Percentiles rank a stretch among this genome's conserved stretches.
Conservation (phyloP, 495 filamentous ascomycete genomes). For the Trichocladium antarcticum region DNA sequence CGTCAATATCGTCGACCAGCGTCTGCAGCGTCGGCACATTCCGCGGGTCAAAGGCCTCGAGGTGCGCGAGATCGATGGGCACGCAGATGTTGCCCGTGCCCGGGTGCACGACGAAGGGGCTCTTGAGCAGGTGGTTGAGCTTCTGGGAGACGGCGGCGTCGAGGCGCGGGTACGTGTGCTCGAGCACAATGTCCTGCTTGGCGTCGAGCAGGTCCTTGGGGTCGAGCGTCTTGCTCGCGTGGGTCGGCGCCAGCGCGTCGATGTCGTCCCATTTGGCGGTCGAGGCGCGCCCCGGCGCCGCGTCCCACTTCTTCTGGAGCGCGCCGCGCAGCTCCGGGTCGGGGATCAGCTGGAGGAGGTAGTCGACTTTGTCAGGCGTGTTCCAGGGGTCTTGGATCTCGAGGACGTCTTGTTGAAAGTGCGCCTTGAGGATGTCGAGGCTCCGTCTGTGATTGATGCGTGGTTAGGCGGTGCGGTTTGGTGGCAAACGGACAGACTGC, state of each 20-base stretch:
- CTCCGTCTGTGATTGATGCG: conserved; percentile 47
- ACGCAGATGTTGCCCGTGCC: conserved; percentile 91
- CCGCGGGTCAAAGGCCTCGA: conserved; percentile 77
- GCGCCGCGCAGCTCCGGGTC: conserved; percentile 62
- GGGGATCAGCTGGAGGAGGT: conserved; percentile 66
- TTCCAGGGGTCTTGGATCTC: conserved; percentile 78
- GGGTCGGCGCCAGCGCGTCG: conserved; percentile 65
- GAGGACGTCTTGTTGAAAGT: conserved; percentile 74
- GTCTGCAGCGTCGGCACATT: conserved; percentile 75
- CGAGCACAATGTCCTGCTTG: conserved; percentile 87
- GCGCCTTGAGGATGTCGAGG: conserved; percentile 61
- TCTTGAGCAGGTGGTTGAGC: conserved; percentile 93
- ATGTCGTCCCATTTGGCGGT: conserved; percentile 87
- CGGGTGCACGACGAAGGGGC: conserved; percentile 91
- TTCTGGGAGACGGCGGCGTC: conserved; percentile 96
- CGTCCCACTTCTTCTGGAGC: conserved; percentile 81
- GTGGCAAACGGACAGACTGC: background rate
- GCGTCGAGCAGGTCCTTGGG: conserved; percentile 61
- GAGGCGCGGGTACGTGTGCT: conserved; percentile 96
- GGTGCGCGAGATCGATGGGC: conserved; percentile 58
- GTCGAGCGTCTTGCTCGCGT: conserved; percentile 47
- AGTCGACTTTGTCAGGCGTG: conserved; percentile 51
- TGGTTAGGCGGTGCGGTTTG: background rate
- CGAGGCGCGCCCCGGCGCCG: conserved; percentile 62
- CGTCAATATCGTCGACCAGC: conserved; percentile 70